phyloP scores from a whole-genome alignment of 148 eudicot genomes.

The Hydrangea macrophylla region DNA sequence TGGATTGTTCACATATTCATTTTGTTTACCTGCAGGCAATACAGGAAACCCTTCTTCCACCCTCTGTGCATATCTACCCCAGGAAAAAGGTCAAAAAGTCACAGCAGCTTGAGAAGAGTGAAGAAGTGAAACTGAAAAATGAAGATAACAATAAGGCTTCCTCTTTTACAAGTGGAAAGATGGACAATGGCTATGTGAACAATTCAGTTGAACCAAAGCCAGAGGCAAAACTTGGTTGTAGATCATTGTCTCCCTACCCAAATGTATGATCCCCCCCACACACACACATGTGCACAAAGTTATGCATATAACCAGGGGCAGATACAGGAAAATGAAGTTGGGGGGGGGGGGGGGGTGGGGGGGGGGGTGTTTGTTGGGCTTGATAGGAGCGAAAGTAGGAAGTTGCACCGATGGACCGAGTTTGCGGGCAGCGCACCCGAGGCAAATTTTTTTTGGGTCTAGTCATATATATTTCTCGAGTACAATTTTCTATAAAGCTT shows the following conservation, averaged over 20 bases:
- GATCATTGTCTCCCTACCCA: slow-evolving; percentile 41
- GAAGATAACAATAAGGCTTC: slow-evolving; percentile 16
- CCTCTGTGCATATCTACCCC: slow-evolving; percentile 71
- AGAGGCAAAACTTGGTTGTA: slow-evolving; percentile 9
- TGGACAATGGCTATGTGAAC: slow-evolving; percentile 22
- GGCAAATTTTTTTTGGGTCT: too few relatives aligned
- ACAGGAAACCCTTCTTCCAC: slow-evolving; percentile 81
- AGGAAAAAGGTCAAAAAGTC: slow-evolving; percentile 48
- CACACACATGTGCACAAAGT: neutral
- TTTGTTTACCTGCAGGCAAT: slow-evolving; percentile 62
- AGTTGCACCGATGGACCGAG: too few relatives aligned
- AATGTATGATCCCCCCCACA: slow-evolving; percentile 23
- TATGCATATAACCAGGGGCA: too few relatives aligned
- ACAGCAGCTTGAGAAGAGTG: slow-evolving; percentile 36
- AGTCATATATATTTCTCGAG: too few relatives aligned
- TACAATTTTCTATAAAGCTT: too few relatives aligned
- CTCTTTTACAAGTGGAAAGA: slow-evolving; percentile 14
- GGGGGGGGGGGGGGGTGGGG: too few relatives aligned
- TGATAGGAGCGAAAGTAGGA: too few relatives aligned
- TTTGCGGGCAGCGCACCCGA: too few relatives aligned
- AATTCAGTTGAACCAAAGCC: slow-evolving; percentile 17
- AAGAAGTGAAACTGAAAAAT: slow-evolving; percentile 27
- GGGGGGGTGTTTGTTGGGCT: too few relatives aligned
- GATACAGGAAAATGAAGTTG: too few relatives aligned
- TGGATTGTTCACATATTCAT: neutral